Percentiles rank a stretch among this genome's conserved stretches.
Conservation (phyloP, 768 basidiomycete species). For the Lentinula guzmanii region DNA sequence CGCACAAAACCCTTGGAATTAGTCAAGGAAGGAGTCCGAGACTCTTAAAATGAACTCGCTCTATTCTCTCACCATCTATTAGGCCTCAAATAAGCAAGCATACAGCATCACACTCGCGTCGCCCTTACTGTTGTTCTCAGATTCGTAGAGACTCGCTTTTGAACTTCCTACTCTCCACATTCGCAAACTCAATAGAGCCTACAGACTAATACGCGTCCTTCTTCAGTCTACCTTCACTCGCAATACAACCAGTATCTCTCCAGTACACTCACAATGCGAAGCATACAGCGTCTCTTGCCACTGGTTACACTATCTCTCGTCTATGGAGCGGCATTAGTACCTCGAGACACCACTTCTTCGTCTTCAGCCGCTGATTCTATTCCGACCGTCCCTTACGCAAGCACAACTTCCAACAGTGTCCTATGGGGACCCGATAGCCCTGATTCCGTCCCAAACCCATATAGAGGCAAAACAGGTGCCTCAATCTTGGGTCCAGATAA, state of each 20-base stretch:
- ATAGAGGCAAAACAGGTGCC: conserved; percentile 33
- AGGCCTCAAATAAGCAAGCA: no score
- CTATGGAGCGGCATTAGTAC: background rate
- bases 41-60: background rate
- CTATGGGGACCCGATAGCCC: conserved; percentile 24
- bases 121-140: no score
- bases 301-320: background rate
- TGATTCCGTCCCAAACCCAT: conserved; percentile 23
- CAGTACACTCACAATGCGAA: background rate
- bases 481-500: conserved; percentile 54
- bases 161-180: background rate
- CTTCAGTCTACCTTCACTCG: background rate
- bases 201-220: no score
- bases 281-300: background rate
- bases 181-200: no score
- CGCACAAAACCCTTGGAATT: background rate
- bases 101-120: no score
- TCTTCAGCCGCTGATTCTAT: conserved; percentile 18
- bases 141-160: no score
- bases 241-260: background rate
- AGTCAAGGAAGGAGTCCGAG: background rate
- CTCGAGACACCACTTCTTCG: background rate
- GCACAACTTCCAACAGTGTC: conserved; percentile 38
- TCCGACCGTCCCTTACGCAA: conserved; percentile 40
- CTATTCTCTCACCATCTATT: background rate